Evolutionary conservation across 805 yeast genomes (phyloP).

Genomic region (Metschnikowia sp.): DNA sequence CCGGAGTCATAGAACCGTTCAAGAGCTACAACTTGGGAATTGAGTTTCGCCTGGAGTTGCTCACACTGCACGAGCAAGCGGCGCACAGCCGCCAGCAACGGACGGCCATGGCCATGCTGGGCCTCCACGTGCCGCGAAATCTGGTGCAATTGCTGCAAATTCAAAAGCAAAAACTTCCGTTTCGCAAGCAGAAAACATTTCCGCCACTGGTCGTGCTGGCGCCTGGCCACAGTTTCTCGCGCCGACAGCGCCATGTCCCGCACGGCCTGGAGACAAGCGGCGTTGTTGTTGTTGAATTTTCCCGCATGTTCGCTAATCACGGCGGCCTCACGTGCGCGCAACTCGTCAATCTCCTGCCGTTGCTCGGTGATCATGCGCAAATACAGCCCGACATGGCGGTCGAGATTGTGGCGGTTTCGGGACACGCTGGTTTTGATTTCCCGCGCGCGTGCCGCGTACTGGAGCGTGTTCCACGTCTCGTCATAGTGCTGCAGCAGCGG

Average conservation of each 20-base stretch:
- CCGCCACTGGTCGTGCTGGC: constrained; percentile 43
- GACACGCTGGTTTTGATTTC: constrained; percentile 79
- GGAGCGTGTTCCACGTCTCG: constrained; percentile 86
- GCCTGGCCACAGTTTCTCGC: constrained; percentile 38
- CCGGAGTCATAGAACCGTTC: constrained; percentile 48
- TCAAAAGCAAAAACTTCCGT: constrained; percentile 32
- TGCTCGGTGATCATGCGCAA: constrained; percentile 82
- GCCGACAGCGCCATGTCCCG: constrained; percentile 43
- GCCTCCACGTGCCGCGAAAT: constrained; percentile 1
- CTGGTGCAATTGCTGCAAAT: constrained; percentile 8
- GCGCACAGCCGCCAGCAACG: background rate
- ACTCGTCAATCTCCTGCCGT: constrained; percentile 65
- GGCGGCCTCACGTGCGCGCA: constrained; percentile 51
- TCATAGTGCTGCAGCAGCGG: constrained; percentile 88
- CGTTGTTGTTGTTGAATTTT: constrained; percentile 31
- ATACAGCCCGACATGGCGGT: constrained; percentile 82
- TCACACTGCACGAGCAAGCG: constrained; percentile 15
- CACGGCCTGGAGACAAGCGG: constrained; percentile 37
- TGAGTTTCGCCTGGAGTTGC: constrained; percentile 34
- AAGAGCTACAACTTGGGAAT: constrained; percentile 46
- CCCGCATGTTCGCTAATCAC: constrained; percentile 38
- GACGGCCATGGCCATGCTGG: background rate
- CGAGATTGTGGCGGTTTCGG: constrained; percentile 70
- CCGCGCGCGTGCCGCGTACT: constrained; percentile 89
- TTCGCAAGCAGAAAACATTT: constrained; percentile 45